Evolutionary conservation across 164 flowering plant genomes (phyloP).

Genomic region (Dillenia turbinata): DNA sequence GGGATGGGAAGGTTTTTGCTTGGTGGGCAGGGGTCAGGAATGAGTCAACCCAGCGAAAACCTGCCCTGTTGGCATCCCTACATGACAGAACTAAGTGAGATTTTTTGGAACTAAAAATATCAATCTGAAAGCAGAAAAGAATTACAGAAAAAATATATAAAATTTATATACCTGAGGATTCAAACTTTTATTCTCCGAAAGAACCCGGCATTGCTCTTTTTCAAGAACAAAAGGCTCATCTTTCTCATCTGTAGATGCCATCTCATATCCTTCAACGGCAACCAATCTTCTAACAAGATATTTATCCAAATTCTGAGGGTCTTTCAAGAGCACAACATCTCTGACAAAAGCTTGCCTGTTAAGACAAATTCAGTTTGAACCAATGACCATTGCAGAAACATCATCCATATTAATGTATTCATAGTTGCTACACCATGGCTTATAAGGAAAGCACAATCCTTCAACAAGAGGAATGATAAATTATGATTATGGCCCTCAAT

Average conservation of each 20-base stretch:
- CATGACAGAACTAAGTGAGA: too few species aligned
- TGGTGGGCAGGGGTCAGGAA: too few species aligned
- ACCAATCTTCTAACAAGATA: constrained; percentile 87
- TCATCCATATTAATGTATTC: background rate
- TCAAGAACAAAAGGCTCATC: constrained; percentile 88
- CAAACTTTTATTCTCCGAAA: constrained; percentile 75
- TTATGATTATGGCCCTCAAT: background rate
- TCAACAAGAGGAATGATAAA: background rate
- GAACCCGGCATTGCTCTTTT: constrained; percentile 83
- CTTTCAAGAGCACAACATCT: constrained; percentile 84
- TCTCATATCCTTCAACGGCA: constrained; percentile 85
- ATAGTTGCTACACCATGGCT: background rate
- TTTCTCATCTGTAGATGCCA: constrained; percentile 80
- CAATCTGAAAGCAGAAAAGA: too few species aligned
- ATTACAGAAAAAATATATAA: too few species aligned
- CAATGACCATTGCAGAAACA: background rate
- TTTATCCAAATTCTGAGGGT: constrained; percentile 57
- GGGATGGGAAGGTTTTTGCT: too few species aligned
- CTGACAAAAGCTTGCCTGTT: constrained; percentile 78
- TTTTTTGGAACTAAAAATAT: too few species aligned
- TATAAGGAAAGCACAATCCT: background rate
- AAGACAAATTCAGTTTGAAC: constrained; percentile 2
- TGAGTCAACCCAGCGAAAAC: too few species aligned
- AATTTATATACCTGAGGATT: constrained; percentile 53
- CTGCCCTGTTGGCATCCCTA: too few species aligned